phyloP scores from a whole-genome alignment of 1,284 basidiomycete genomes.

The Pseudozyma sp. region DNA sequence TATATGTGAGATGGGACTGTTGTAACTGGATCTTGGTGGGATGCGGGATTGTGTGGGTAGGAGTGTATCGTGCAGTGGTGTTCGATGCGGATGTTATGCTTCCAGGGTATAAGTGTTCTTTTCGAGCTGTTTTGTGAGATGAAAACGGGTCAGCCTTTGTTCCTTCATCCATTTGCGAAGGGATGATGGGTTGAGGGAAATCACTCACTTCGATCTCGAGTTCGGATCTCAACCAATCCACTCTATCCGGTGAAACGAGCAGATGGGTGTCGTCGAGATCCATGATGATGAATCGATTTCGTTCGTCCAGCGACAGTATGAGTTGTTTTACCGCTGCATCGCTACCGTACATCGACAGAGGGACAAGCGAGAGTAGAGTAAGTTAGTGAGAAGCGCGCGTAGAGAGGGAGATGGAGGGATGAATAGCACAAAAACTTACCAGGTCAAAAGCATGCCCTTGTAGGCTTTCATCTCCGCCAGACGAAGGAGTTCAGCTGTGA shows the following conservation, averaged over 20 bases:
- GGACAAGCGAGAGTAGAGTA: background rate
- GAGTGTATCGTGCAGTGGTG: no score
- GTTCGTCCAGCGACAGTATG: constrained; percentile 81
- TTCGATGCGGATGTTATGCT: constrained; percentile 11
- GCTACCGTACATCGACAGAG: no score
- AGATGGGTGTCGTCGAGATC: constrained; percentile 87
- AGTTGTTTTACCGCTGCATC: constrained; percentile 92
- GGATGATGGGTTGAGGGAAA: background rate
- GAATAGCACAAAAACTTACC: constrained; percentile 71
- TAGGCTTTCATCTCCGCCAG: constrained; percentile 75
- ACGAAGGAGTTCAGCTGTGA: background rate
- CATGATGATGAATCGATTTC: constrained; percentile 79
- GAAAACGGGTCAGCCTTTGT: no score
- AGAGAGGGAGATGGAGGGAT: background rate
- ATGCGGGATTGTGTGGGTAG: no score
- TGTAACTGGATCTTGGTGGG: no score
- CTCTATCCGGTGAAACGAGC: constrained; percentile 82
- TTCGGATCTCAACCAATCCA: constrained; percentile 78
- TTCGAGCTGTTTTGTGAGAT: constrained; percentile 47
- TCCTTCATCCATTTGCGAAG: background rate
- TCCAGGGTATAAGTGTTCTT: constrained; percentile 65
- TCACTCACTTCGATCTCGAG: constrained; percentile 79
- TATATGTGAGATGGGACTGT: no score
- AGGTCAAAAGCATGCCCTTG: constrained; percentile 79
- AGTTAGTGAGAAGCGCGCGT: background rate